Base-by-base conservation (phyloP, 805 yeast genomes). In the Lachancea nothofagi region DNA sequence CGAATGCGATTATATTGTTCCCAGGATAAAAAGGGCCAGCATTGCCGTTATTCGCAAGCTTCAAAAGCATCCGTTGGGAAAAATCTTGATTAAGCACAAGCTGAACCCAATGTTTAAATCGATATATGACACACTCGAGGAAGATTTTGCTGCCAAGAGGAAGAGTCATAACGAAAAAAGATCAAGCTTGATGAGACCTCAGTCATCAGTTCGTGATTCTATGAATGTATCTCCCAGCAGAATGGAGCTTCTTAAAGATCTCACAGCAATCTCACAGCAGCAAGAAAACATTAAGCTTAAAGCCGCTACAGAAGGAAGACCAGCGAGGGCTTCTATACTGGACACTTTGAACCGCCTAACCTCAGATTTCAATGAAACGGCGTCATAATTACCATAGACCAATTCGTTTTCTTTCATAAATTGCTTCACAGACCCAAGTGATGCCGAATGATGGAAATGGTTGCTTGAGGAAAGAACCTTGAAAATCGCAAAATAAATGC, bases 41-140 rank as follows among this genome's bases (percentile, higher is more conserved):
- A 21, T 42, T 4, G 46, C 46, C 22, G 30, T 57, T n/a, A 26
- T 54, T n/a, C 32, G 41, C 15, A 39, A 31, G 29, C 42, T 55
- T 3, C 46, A 48, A 33, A 33, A 43, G n/a, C 53, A 55, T 35
- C 49, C 53, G 2, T 24, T 57, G 1, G 61, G 60, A 12, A 40
- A 35, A 12, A 22, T 49, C 4, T 19, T 57, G 10, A 28, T 55
- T 4, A 33, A 40, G 38, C 13, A 40, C 34, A 26, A 46, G 19
- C 18, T 50, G 25, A 43, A 38, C 36, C 49, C 53, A 1, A 35
- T 41, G 33, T 42, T 47, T 28, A 34, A 27, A 26, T 32, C 33
- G 3, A 33, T 40, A 12, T 41, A 39, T 13, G 38, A 34, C 30
- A 33, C 41, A 9, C 32, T 39, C 3, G 40, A 41, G 31, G 33